These are phyloP conservation scores for Claviceps humidiphila DNA, from an alignment of 2,329 filamentous ascomycete species.

Conservation along the genomic window DNA sequence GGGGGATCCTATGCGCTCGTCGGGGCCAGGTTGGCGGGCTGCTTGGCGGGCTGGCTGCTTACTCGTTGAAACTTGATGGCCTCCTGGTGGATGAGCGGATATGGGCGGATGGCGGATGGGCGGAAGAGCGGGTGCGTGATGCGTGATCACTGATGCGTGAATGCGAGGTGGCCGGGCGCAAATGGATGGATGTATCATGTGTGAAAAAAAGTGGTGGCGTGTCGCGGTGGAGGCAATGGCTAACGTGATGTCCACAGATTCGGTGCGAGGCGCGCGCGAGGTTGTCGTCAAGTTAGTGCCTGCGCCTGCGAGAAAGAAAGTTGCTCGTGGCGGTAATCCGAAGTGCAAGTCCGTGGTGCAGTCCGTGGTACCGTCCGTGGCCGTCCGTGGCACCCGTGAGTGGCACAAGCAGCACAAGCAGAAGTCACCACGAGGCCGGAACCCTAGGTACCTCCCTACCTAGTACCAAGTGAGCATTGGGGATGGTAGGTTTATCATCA, in stretches of 20 bases:
- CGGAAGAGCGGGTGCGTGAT: background rate
- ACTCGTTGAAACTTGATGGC: background rate
- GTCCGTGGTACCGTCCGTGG: background rate
- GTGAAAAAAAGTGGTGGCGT: background rate
- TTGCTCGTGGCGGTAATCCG: background rate
- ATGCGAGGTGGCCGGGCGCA: background rate
- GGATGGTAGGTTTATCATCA: background rate
- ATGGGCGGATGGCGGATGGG: background rate
- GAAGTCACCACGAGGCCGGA: background rate
- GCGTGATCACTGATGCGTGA: background rate
- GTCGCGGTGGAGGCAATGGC: background rate
- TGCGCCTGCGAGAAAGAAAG: background rate
- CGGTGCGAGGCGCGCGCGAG: background rate
- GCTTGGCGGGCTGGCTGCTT: background rate
- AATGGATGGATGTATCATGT: background rate
- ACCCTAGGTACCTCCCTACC: background rate
- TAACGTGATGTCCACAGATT: background rate
- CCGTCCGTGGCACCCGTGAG: background rate
- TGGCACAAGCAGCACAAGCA: background rate
- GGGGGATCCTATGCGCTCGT: slow-evolving; percentile 3
- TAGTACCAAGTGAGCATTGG: too few relatives aligned
- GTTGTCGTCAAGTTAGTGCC: background rate
- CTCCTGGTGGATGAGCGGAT: background rate
- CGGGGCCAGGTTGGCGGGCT: background rate
- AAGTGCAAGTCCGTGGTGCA: background rate